phyloP scores from a whole-genome alignment of 345 rosid genomes.

The Anastatica hierochuntica region DNA sequence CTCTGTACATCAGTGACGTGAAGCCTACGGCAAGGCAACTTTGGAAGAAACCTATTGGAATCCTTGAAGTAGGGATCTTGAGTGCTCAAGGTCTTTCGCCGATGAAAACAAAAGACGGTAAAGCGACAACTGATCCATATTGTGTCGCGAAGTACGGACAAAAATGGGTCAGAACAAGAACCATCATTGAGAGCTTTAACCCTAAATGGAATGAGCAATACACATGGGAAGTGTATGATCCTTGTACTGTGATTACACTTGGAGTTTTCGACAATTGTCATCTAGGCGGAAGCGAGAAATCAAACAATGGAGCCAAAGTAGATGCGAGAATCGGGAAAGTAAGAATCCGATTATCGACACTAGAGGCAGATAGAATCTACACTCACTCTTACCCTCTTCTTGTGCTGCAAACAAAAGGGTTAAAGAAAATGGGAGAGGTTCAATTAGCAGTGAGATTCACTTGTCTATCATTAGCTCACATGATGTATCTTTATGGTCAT shows the following conservation, averaged over 20 bases:
- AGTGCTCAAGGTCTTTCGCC: conserved; percentile 71
- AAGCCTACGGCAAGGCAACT: conserved; percentile 79
- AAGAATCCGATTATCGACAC: conserved; percentile 61
- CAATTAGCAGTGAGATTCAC: conserved; percentile 72
- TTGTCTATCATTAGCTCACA: conserved; percentile 55
- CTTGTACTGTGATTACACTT: conserved; percentile 68
- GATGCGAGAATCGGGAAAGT: conserved; percentile 79
- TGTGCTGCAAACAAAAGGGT: conserved; percentile 51
- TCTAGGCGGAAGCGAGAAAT: conserved; percentile 52
- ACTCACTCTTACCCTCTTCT: conserved; percentile 75
- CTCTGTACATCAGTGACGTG: conserved; percentile 74
- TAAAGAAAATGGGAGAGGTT: conserved; percentile 88
- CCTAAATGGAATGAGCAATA: conserved; percentile 92
- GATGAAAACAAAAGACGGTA: conserved; percentile 63
- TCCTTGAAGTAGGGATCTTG: conserved; percentile 76
- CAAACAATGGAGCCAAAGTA: conserved; percentile 35
- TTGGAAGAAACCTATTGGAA: conserved; percentile 82
- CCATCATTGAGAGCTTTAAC: conserved; percentile 51
- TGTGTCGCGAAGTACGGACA: conserved; percentile 83
- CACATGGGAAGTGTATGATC: conserved; percentile 84
- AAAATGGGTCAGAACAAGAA: conserved; percentile 83
- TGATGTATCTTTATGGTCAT: conserved; percentile 64
- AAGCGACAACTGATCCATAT: conserved; percentile 61
- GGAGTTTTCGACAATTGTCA: conserved; percentile 84
- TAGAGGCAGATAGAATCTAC: conserved; percentile 64